Evolutionary conservation across 441 rosid species (phyloP).

Genomic region (Jatropha multifida): DNA sequence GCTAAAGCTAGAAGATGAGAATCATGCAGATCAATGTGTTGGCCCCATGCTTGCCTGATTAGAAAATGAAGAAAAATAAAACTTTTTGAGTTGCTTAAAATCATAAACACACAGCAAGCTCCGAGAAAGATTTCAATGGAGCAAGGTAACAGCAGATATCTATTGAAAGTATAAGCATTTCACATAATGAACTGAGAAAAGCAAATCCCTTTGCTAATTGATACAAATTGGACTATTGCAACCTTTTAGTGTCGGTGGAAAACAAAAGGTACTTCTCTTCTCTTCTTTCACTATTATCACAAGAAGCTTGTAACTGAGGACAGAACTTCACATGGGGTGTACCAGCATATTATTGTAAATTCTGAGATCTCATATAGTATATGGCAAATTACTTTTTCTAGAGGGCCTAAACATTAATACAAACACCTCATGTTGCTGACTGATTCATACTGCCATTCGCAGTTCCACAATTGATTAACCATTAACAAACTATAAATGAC

Average conservation of each 20-base stretch:
- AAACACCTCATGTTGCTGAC: background rate
- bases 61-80: background rate
- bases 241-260: background rate
- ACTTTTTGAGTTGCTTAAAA: background rate
- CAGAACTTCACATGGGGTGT: background rate
- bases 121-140: background rate
- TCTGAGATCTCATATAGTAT: background rate
- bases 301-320: background rate
- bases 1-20: conserved; percentile 60
- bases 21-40: conserved; percentile 47
- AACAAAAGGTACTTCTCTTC: background rate
- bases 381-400: background rate
- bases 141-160: background rate
- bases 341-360: background rate
- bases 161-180: background rate
- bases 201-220: too few species aligned
- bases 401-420: background rate
- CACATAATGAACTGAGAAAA: background rate
- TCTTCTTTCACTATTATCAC: background rate
- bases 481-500: too few species aligned
- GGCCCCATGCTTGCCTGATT: conserved; percentile 61
- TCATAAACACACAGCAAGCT: background rate
- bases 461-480: too few species aligned
- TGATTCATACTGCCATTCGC: too few species aligned
- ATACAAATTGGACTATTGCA: background rate